These are phyloP conservation scores for Auricularia cornea DNA, from an alignment of 768 basidiomycete genomes.

Conservation along the genomic window DNA sequence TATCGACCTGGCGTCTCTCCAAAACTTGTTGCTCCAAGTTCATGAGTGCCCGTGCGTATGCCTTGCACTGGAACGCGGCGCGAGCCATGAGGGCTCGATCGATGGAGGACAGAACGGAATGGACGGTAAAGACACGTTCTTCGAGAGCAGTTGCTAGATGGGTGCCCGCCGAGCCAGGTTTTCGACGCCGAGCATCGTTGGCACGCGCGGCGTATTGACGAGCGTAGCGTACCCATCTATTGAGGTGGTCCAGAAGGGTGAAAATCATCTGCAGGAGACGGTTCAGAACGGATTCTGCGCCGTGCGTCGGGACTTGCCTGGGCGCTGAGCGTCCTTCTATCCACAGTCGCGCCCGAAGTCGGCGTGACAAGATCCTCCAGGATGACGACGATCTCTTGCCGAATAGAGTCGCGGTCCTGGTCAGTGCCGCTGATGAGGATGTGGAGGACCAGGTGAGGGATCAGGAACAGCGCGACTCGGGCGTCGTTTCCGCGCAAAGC, in stretches of 20 bases:
- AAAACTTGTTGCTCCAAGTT: constrained; percentile 84
- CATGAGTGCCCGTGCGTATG: constrained; percentile 89
- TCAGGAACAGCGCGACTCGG: constrained; percentile 81
- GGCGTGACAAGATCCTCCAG: constrained; percentile 78
- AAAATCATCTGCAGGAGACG: constrained; percentile 64
- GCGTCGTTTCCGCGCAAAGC: constrained; percentile 84
- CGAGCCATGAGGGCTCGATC: constrained; percentile 84
- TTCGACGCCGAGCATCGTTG: constrained; percentile 43
- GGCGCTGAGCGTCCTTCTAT: constrained; percentile 87
- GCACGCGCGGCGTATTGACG: constrained; percentile 56
- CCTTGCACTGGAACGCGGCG: constrained; percentile 90
- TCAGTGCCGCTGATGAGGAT: constrained; percentile 69
- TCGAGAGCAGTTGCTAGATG: constrained; percentile 32
- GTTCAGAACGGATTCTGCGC: not conserved
- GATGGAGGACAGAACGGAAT: constrained; percentile 75
- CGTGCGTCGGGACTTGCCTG: too few species aligned
- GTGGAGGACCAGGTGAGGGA: constrained; percentile 88
- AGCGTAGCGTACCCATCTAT: constrained; percentile 73
- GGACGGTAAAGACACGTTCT: constrained; percentile 61
- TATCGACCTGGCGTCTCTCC: constrained; percentile 23
- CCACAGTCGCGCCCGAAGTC: constrained; percentile 47
- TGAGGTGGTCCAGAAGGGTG: constrained; percentile 89
- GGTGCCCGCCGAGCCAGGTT: constrained; percentile 20
- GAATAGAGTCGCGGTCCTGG: constrained; percentile 54
- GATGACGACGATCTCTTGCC: constrained; percentile 68